Percentiles rank a stretch among this genome's conserved stretches.
Evolutionary conservation across 495 filamentous ascomycete species (phyloP).

Genomic region (Neurospora terricola): DNA sequence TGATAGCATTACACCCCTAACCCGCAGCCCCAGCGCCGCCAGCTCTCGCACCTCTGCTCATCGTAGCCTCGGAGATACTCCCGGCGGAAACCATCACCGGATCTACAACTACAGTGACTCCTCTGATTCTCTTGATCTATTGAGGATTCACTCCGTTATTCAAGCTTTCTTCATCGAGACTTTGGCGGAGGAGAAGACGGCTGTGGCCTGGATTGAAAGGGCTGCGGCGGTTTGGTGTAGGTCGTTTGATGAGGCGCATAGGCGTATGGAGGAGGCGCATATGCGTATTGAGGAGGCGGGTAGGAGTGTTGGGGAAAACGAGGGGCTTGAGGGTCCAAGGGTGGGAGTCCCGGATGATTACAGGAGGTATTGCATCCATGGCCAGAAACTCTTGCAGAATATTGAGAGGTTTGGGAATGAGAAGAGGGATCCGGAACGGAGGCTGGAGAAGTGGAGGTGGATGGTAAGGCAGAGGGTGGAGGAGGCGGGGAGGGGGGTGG

Average conservation of each 20-base stretch:
- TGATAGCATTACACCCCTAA: conserved; percentile 11
- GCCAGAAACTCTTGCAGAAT: conserved; percentile 44
- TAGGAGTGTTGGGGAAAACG: conserved; percentile 31
- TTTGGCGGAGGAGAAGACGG: conserved; percentile 46
- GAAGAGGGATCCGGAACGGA: conserved; percentile 22
- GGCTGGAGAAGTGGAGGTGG: conserved; percentile 29
- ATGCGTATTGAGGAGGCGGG: conserved; percentile 31
- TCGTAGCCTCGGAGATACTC: background rate
- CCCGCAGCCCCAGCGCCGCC: conserved; percentile 13
- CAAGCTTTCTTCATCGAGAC: conserved; percentile 70
- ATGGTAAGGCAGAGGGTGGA: conserved; percentile 39
- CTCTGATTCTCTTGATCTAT: conserved; percentile 53
- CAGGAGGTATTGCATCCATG: conserved; percentile 60
- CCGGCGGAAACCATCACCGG: background rate
- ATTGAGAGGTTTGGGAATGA: conserved; percentile 34
- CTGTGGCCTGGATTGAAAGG: conserved; percentile 54
- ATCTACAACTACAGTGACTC: conserved; percentile 37
- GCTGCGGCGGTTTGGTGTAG: conserved; percentile 50
- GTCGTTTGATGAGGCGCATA: conserved; percentile 52
- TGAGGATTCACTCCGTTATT: conserved; percentile 69
- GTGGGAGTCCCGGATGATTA: conserved; percentile 62
- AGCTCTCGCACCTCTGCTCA: conserved; percentile 1
- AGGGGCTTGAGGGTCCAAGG: conserved; percentile 13
- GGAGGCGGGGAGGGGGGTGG: conserved; percentile 4
- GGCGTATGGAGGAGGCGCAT: conserved; percentile 43